Conservation (phyloP, 2,329 filamentous ascomycete species). For the Hypoxylon sp. region DNA sequence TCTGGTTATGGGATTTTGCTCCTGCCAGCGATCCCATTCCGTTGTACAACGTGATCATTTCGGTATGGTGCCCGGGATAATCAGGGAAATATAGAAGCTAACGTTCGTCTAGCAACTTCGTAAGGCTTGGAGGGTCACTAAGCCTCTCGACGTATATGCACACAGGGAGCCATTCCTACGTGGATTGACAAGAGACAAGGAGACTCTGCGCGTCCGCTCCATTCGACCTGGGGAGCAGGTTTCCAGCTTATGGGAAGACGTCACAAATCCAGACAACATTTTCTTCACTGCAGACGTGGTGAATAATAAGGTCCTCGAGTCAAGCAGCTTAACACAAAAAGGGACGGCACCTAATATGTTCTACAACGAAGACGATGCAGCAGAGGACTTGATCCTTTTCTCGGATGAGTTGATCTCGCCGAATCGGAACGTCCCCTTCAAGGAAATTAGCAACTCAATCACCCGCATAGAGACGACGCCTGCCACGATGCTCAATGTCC, state of each 20-base stretch:
- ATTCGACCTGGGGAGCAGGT: conserved; percentile 45
- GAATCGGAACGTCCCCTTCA: conserved; percentile 45
- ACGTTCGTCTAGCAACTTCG: conserved; percentile 44
- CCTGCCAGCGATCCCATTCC: conserved; percentile 36
- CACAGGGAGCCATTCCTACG: conserved; percentile 46
- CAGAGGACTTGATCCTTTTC: conserved; percentile 48
- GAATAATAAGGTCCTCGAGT: conserved; percentile 25
- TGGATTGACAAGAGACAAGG: conserved; percentile 45
- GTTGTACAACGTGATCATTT: conserved; percentile 43
- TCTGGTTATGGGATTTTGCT: conserved; percentile 51
- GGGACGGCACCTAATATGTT: conserved; percentile 32
- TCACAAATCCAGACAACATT: conserved; percentile 40
- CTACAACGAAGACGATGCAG: conserved; percentile 49
- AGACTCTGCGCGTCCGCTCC: conserved; percentile 48
- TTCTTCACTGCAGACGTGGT: conserved; percentile 32
- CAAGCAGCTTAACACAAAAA: conserved; percentile 8
- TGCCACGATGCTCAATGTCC: conserved; percentile 34
- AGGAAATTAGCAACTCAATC: conserved; percentile 47
- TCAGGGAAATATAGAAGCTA: conserved; percentile 5
- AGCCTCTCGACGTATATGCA: conserved; percentile 45
- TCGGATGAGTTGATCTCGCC: conserved; percentile 40
- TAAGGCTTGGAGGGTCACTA: conserved; percentile 47
- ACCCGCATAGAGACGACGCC: conserved; percentile 42
- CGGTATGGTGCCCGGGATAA: conserved; percentile 27
- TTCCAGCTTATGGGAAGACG: conserved; percentile 46